phyloP scores from a whole-genome alignment of 305 asterid species.

The Fraxinus velutina region DNA sequence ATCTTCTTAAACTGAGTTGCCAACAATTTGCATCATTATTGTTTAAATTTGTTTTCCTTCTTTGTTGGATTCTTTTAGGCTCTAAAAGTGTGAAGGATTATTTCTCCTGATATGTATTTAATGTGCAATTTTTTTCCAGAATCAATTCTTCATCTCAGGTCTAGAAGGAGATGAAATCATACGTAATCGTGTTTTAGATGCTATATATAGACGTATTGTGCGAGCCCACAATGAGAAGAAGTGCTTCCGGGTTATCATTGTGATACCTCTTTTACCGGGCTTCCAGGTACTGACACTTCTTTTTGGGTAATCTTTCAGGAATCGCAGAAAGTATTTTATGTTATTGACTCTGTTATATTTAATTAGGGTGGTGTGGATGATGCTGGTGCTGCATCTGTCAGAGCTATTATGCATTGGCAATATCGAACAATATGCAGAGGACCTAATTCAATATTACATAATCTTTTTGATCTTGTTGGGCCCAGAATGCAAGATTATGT shows the following conservation, averaged over 20 bases:
- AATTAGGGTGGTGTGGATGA: constrained; percentile 95
- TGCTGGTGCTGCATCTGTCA: constrained; percentile 96
- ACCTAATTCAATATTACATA: constrained; percentile 73
- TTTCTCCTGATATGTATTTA: constrained; percentile 25
- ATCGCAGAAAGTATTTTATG: neutral
- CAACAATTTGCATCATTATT: neutral
- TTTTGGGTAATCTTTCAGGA: constrained; percentile 10
- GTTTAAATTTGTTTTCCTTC: neutral
- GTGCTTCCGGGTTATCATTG: constrained; percentile 85
- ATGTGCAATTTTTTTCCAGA: constrained; percentile 49
- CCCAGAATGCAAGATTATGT: constrained; percentile 75
- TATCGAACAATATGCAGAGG: constrained; percentile 87
- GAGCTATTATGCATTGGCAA: constrained; percentile 99
- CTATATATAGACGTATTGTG: constrained; percentile 69
- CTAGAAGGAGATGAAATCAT: constrained; percentile 82
- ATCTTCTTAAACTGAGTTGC: neutral
- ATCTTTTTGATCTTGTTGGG: constrained; percentile 63
- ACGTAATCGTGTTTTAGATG: constrained; percentile 80
- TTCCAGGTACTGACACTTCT: constrained; percentile 63
- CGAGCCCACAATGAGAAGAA: constrained; percentile 82
- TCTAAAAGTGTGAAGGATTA: neutral
- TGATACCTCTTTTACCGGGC: constrained; percentile 95
- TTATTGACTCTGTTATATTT: constrained; percentile 22
- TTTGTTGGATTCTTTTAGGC: constrained; percentile 5
- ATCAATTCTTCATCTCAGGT: constrained; percentile 97